Conservation (phyloP, 2,329 filamentous ascomycete genomes). For the Sporothrix brasiliensis region DNA sequence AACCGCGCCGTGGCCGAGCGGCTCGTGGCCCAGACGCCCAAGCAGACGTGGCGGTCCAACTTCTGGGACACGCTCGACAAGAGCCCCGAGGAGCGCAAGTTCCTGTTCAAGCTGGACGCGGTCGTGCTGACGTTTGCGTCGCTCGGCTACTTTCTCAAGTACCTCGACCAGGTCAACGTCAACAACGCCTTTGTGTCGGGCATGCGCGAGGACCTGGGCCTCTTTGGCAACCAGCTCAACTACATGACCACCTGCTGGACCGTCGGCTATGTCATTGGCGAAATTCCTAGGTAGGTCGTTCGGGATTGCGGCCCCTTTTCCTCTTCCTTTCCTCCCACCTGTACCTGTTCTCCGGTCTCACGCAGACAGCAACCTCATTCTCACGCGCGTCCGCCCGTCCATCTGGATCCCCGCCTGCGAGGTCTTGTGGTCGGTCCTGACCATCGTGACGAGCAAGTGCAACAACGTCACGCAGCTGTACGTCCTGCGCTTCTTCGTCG, state of each 20-base stretch:
- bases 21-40: slow-evolving; percentile 28
- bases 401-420: slow-evolving; percentile 50
- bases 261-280: slow-evolving; percentile 47
- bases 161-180: slow-evolving; percentile 47
- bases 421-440: slow-evolving; percentile 45
- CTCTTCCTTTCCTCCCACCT: too few relatives aligned
- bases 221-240: slow-evolving; percentile 49
- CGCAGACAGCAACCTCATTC: slow-evolving; percentile 41
- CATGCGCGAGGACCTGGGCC: slow-evolving; percentile 49
- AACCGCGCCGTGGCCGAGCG: slow-evolving; percentile 28
- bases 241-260: slow-evolving; percentile 44
- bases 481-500: slow-evolving; percentile 49
- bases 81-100: slow-evolving; percentile 42
- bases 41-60: slow-evolving; percentile 50
- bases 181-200: slow-evolving; percentile 52
- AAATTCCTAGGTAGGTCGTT: slow-evolving; percentile 42
- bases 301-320: too few relatives aligned
- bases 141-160: slow-evolving; percentile 51
- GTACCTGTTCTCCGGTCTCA: background rate
- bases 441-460: slow-evolving; percentile 42
- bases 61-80: slow-evolving; percentile 54
- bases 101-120: slow-evolving; percentile 44
- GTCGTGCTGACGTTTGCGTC: slow-evolving; percentile 46
- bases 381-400: slow-evolving; percentile 49
- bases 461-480: slow-evolving; percentile 46